Evolutionary conservation across 2,329 filamentous ascomycete genomes (phyloP).

Genomic region (Curvularia spicifera): DNA sequence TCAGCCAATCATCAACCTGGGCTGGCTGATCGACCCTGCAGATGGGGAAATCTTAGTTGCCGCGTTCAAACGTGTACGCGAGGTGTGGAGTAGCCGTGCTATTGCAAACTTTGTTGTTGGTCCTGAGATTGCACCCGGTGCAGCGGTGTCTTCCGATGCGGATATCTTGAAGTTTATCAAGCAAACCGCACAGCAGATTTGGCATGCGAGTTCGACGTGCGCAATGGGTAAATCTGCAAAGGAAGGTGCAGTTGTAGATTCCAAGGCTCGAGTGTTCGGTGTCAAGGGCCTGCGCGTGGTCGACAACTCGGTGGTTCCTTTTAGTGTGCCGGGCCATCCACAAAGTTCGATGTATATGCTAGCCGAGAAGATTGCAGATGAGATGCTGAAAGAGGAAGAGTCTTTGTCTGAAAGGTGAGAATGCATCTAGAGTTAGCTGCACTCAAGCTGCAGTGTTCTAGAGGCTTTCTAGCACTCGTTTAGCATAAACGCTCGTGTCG

Average conservation of each 20-base stretch:
- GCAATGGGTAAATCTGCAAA: constrained; percentile 39
- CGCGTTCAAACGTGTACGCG: constrained; percentile 41
- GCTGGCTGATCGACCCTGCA: constrained; percentile 40
- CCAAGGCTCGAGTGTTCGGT: constrained; percentile 43
- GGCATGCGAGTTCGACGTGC: constrained; percentile 31
- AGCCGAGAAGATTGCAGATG: constrained; percentile 29
- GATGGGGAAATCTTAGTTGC: constrained; percentile 44
- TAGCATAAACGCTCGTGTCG: background rate
- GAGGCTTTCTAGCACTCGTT: background rate
- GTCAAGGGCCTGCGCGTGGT: constrained; percentile 45
- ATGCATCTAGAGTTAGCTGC: background rate
- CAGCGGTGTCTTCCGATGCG: constrained; percentile 27
- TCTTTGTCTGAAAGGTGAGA: background rate
- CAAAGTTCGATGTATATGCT: constrained; percentile 33
- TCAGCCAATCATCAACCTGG: constrained; percentile 43
- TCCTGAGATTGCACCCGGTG: constrained; percentile 38
- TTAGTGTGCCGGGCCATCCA: constrained; percentile 47
- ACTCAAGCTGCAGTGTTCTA: background rate
- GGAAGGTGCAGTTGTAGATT: constrained; percentile 44
- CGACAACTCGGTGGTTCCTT: constrained; percentile 42
- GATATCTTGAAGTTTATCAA: constrained; percentile 47
- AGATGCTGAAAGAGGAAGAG: background rate
- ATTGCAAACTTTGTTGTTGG: constrained; percentile 31
- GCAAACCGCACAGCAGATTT: constrained; percentile 21
- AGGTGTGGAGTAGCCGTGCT: constrained; percentile 30